Base-by-base conservation (phyloP, 768 basidiomycete species). In the Royoungia palumana region DNA sequence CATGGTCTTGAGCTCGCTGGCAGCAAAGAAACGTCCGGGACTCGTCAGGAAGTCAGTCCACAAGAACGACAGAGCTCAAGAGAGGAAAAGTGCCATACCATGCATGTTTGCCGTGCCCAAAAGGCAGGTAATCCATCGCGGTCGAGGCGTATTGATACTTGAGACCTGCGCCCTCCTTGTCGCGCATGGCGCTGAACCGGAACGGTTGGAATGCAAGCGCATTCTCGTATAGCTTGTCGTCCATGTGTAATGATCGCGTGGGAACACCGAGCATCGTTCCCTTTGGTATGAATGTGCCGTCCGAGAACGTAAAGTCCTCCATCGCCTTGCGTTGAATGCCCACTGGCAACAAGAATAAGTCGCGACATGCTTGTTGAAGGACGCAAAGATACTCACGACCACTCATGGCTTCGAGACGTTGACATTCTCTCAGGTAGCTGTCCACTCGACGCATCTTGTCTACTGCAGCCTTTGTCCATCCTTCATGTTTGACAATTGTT, bases 141-240 rank as follows among this genome's bases (percentile, higher is more conserved):
- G 71, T 68, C 5, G 69, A 62, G 27, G 64, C 61, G 38, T 71
- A 64, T 44, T 67, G 70, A 47, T 71, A 55, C 50, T 66, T 71
- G 5, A 47, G 44, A 9, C 46, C 51, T 19, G 72, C 68, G 2
- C 54, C 70, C 2, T 67, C 60, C 19, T 50, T 51, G 12, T 74
- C 67, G 38, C 65, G 54, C 53, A 69, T 6, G 10, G 19, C 3
- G 2, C 34, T 34, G 30, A 59, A 60, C 24, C 54, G 54, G 20
- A 55, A 60, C 0, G 72, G 73, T 24, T 78, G 70, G 52, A 82
- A 75, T 9, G 46, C 57, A 13, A 63, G 16, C 0, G 75, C 55
- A 30, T 72, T 64, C 5, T 65, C 51, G 36, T 76, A 75, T 1
- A 49, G 0, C 1, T 16, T 11, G 8, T 30, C 24, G 14, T 66